phyloP scores from a whole-genome alignment of 176 grass and related monocot species.

The Aechmea fasciata region DNA sequence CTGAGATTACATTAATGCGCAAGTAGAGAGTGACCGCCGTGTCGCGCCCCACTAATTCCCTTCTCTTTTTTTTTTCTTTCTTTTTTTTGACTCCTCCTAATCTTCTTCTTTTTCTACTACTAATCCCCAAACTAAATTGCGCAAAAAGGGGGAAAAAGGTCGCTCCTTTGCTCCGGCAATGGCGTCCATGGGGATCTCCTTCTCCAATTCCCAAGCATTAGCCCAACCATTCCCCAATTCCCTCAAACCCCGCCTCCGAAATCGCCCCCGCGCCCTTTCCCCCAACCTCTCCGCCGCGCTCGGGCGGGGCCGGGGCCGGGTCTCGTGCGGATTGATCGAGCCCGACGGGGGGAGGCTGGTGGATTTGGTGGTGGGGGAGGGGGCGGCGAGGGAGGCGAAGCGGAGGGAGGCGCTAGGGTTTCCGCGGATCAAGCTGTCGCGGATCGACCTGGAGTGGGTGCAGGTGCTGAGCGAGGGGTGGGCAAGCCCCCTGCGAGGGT shows the following conservation, averaged over 20 bases:
- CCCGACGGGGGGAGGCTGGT: conserved; percentile 79
- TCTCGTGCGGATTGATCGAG: conserved; percentile 58
- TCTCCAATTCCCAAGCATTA: background rate
- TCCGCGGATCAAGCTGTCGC: conserved; percentile 42
- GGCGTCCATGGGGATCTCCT: conserved; percentile 8
- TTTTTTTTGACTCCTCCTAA: background rate
- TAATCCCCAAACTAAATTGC: background rate
- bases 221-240: background rate
- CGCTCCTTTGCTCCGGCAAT: background rate
- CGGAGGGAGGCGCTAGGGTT: conserved; percentile 47
- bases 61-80: background rate
- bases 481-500: conserved; percentile 86
- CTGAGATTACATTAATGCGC: too few species aligned
- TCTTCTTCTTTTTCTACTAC: background rate
- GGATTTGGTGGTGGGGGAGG: conserved; percentile 60
- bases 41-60: background rate
- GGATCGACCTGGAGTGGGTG: conserved; percentile 72
- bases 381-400: conserved; percentile 33
- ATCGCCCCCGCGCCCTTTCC: background rate
- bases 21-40: too few species aligned
- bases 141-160: background rate
- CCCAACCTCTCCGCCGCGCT: conserved; percentile 6
- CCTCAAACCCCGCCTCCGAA: background rate
- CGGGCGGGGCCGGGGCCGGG: conserved; percentile 2
- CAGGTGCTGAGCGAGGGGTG: conserved; percentile 97